phyloP scores from a whole-genome alignment of 176 grass and related monocot genomes.

The Lolium rigidum region DNA sequence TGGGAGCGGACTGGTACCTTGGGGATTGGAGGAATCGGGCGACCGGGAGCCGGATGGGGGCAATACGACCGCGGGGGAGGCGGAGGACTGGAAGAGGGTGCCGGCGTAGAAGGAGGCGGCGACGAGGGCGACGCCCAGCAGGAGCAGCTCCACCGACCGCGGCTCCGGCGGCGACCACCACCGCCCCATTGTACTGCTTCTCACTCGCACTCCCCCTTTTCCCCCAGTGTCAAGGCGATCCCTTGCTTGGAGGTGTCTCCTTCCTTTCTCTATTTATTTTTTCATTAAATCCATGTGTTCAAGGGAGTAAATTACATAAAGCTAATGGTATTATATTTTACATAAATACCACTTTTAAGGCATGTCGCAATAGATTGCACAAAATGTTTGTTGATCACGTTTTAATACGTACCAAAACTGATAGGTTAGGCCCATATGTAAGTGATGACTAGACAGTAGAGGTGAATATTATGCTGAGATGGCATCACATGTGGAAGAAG shows the following conservation, averaged over 20 bases:
- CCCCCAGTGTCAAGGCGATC: conserved; percentile 16
- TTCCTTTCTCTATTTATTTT: not conserved
- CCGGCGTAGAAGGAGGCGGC: conserved; percentile 78
- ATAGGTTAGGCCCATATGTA: too few species aligned
- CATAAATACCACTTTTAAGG: too few species aligned
- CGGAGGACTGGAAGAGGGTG: conserved; percentile 69
- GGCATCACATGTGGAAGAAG: too few species aligned
- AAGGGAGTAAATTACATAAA: too few species aligned
- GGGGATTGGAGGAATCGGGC: not conserved
- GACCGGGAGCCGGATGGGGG: conserved; percentile 17
- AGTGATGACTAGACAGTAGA: too few species aligned
- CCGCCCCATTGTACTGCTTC: conserved; percentile 36
- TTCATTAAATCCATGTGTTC: not conserved
- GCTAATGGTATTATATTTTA: too few species aligned
- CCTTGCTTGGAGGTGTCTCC: not conserved
- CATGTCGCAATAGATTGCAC: too few species aligned
- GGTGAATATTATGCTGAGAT: too few species aligned
- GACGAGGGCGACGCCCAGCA: conserved; percentile 66
- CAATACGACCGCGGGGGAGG: conserved; percentile 31
- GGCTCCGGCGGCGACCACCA: conserved; percentile 64
- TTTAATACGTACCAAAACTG: too few species aligned
- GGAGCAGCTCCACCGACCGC: conserved; percentile 53
- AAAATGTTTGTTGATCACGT: too few species aligned
- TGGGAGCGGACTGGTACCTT: conserved; percentile 28
- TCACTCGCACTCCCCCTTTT: too few species aligned